Conservation (phyloP, 1,284 basidiomycete species). For the Uromyces viciae-fabae region DNA sequence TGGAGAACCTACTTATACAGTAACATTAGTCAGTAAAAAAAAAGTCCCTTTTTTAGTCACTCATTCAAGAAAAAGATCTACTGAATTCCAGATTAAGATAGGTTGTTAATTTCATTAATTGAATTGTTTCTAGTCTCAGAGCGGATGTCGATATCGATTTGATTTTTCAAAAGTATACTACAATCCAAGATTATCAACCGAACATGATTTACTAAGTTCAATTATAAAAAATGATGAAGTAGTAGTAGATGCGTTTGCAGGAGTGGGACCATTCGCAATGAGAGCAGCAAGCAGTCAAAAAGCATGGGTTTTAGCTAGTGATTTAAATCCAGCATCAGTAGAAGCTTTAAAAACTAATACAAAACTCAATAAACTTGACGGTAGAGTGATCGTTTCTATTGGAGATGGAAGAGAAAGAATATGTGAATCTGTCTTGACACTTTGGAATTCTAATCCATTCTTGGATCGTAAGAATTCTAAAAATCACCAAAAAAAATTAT, state of each 20-base stretch:
- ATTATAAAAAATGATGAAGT: slow-evolving; percentile 67
- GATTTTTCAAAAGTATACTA: slow-evolving; percentile 96
- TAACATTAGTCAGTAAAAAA: slow-evolving; percentile 67
- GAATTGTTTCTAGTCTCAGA: slow-evolving; percentile 64
- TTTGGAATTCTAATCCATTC: slow-evolving; percentile 33
- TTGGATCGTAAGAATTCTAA: background rate
- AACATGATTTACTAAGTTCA: slow-evolving; percentile 79
- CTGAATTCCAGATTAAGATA: background rate
- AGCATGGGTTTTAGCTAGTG: slow-evolving; percentile 78
- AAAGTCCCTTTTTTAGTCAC: background rate
- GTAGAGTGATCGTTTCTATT: background rate
- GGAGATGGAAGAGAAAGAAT: slow-evolving; percentile 31
- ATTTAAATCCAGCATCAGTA: slow-evolving; percentile 83
- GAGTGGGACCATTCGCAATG: slow-evolving; percentile 92
- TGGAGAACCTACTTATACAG: slow-evolving; percentile 77
- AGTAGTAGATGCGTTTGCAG: slow-evolving; percentile 89
- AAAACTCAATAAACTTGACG: slow-evolving; percentile 10
- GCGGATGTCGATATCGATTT: slow-evolving; percentile 80
- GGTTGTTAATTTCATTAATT: background rate
- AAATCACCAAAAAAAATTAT: slow-evolving; percentile 49
- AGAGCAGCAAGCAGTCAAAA: slow-evolving; percentile 81
- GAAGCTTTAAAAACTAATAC: slow-evolving; percentile 75
- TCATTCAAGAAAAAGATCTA: background rate
- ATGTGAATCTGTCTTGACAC: background rate
- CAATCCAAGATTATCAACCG: slow-evolving; percentile 89